Evolutionary conservation across 1,139 yeast genomes (phyloP).

Genomic region (Protomyces gravidus): DNA sequence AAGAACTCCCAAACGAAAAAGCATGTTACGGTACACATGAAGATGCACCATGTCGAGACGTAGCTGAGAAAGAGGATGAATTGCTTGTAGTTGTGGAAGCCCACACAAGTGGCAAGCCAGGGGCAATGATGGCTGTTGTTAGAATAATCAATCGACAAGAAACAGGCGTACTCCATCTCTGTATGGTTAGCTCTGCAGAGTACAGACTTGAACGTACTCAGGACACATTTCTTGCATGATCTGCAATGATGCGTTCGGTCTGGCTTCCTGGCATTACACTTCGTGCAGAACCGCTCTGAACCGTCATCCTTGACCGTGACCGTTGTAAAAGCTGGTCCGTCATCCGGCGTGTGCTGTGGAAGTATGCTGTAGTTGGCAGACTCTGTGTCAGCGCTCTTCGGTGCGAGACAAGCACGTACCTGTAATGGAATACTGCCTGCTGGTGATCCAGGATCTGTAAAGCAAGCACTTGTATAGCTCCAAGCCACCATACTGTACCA

Average conservation of each 20-base stretch:
- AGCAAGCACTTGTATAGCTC: constrained; percentile 28
- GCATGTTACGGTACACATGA: constrained; percentile 33
- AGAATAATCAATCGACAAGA: neutral
- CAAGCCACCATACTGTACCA: constrained; percentile 14
- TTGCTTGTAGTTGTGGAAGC: constrained; percentile 70
- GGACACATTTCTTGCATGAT: constrained; percentile 25
- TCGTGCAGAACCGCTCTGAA: constrained; percentile 27
- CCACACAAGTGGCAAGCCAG: constrained; percentile 90
- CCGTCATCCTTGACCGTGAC: constrained; percentile 31
- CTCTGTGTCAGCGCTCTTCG: neutral
- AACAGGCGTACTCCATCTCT: constrained; percentile 23
- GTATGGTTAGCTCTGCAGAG: neutral
- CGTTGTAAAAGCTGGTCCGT: constrained; percentile 7
- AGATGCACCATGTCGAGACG: constrained; percentile 49
- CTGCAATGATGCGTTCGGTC: constrained; percentile 31
- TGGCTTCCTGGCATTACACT: constrained; percentile 27
- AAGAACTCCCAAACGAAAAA: constrained; percentile 16
- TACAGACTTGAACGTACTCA: constrained; percentile 10
- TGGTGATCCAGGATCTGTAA: constrained; percentile 29
- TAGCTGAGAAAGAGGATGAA: constrained; percentile 71
- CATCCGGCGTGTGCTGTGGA: constrained; percentile 6
- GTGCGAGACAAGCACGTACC: neutral
- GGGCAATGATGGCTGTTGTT: constrained; percentile 45
- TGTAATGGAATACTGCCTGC: neutral
- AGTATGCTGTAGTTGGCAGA: constrained; percentile 1